Base-by-base conservation (phyloP, 169 alveolate genomes). In the Cryptosporidium ubiquitum region DNA sequence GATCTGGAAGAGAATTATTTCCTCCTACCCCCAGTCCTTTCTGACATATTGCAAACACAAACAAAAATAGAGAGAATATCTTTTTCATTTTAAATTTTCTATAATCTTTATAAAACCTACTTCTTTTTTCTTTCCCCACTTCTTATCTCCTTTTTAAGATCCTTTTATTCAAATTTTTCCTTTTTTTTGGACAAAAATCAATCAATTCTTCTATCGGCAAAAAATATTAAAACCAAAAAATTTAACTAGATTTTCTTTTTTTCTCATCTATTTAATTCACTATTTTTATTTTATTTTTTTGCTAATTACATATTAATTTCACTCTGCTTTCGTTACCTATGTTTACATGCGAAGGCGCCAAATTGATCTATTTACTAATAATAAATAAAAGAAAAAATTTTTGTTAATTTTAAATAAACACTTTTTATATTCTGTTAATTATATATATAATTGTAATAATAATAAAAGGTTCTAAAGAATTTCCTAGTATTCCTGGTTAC, bases 1-100 rank as follows among this genome's bases (percentile, higher is more conserved):
- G 75, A 7, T 23, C 89, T 12, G 89, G 89, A 7, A 49, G 51
- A 55, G 66, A 26, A 26, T n/a, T 26, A 20, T 12, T 55, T n/a
- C 9, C 66, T 23, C 66, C 37, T 10, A 55, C 37, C n/a, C 35
- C 37, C 29, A 55, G 66, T 10, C 66, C 66, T 55, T 26, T 26
- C 66, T 23, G 66, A 2, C 66, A 55, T 10, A 55, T 26, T 26
- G 66, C 26, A 6, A 55, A 26, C n/a, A 12, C 66, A 2, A 55
- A 20, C 18, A 55, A 23, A 16, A 18, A 55, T 1, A 55, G 12
- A 31, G 35, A 55, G 5, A 55, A 10, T n/a, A 55, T 26, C 2
- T 35, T 55, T 26, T 55, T 55, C 66, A 55, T 55, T 26, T 26
- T n/a, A 18, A 3, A 20, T 55, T 55, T 7, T 14, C 2, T n/a